Evolutionary conservation across 2,329 filamentous ascomycete genomes (phyloP).

Genomic region (Monosporascus sp.): DNA sequence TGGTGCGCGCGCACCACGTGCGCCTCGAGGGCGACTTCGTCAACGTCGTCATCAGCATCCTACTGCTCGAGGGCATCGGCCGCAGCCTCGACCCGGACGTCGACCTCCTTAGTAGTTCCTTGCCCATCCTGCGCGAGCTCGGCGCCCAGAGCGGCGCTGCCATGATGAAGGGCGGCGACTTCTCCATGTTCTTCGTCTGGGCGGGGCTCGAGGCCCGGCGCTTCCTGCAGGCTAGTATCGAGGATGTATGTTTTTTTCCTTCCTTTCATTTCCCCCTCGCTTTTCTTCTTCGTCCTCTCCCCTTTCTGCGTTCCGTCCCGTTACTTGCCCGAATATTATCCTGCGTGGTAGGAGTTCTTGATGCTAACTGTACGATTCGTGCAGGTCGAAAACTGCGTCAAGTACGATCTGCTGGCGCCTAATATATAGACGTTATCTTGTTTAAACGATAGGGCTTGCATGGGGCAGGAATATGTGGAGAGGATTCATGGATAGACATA

Average conservation of each 20-base stretch:
- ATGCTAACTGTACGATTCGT: neutral
- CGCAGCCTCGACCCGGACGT: constrained; percentile 78
- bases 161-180: constrained; percentile 67
- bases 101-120: constrained; percentile 77
- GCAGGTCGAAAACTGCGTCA: constrained; percentile 81
- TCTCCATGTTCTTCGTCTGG: constrained; percentile 87
- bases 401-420: constrained; percentile 81
- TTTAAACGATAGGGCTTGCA: neutral
- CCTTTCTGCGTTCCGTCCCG: neutral
- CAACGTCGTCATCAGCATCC: constrained; percentile 92
- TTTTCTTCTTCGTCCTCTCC: neutral
- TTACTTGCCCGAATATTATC: neutral
- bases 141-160: constrained; percentile 69
- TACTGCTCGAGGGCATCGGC: constrained; percentile 91
- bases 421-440: constrained; percentile 59
- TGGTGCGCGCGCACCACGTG: constrained; percentile 91
- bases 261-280: constrained; percentile 3
- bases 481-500: neutral
- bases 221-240: constrained; percentile 84
- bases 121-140: constrained; percentile 85
- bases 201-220: constrained; percentile 81
- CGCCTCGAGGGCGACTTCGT: constrained; percentile 95
- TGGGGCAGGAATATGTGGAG: neutral
- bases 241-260: constrained; percentile 58
- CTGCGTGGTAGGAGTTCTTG: neutral